Evolutionary conservation across 202 grass and related monocot genomes (phyloP), one percentile per base, ranked within the genome.

Genomic region (Zoysia matrella): DNA sequence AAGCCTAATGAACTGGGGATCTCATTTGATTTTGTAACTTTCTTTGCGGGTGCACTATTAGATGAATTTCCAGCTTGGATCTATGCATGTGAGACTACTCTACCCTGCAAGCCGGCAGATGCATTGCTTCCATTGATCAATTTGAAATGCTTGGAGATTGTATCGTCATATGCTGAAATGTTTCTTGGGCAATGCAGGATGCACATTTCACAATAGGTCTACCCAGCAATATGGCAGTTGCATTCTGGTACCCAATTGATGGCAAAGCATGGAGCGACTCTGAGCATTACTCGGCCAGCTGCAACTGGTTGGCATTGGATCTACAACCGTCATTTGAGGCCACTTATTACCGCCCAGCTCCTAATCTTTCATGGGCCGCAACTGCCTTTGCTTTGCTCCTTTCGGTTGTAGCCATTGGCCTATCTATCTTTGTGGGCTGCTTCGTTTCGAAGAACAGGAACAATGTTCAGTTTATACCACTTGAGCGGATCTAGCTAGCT

Each of bases 121-220:
- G 57, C 52, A 40, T 65, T 40, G 50, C 41, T 13, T 66, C 40
- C 50, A 12, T 72, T 22, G 2, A 13, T 76, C 66, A 53, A 13
- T 68, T 78, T 67, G 56, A 60, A 68, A 78, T 57, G 47, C 61
- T 48, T 78, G 43, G 82, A 69, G 46, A 43, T 52, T 84, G 8
- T 41, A 11, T 3, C 22, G 48, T 15, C 36, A 67, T 13, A 52
- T 73, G 55, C 55, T 60, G 39, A 65, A 82, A 47, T 76, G 8
- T 60, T 73, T 39, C 7, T 30, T 69, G 69, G 43, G 64, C 3
- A 43, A 76, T 92, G 72, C 90, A 99, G 96, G 96, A 99, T 79
- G 93, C 83, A 71, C 96, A 99, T 73, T 99, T 99, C 67, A 96
- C 91, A 63, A 96, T 99, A 15, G 92, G 96, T 51, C 87, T 89